Percentiles rank a stretch among this genome's conserved stretches.
These are phyloP conservation scores for Kwoniella heveanensis DNA, from an alignment of 768 basidiomycete species.

Conservation along the genomic window DNA sequence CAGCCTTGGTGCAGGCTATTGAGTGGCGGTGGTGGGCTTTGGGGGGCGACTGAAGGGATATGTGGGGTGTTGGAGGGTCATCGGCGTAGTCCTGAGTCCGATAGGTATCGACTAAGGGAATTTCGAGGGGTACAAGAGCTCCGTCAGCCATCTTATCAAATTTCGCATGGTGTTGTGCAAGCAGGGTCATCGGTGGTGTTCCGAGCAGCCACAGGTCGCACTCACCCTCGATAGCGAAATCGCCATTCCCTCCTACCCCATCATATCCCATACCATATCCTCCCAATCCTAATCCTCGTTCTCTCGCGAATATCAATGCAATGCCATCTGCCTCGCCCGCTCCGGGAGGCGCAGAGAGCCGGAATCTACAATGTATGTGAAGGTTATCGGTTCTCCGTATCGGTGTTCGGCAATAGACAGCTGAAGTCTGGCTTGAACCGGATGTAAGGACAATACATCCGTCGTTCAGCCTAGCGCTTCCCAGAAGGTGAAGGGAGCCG, in stretches of 20 bases:
- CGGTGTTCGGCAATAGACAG: conserved; percentile 26
- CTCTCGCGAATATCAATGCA: conserved; percentile 38
- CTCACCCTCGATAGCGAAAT: conserved; percentile 54
- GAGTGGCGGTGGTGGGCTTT: conserved; percentile 52
- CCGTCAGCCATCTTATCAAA: no score
- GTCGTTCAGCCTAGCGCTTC: conserved; percentile 23
- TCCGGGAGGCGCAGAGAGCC: conserved; percentile 27
- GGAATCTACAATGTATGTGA: conserved; percentile 31
- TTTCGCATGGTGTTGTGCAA: no score
- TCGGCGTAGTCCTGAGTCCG: conserved; percentile 48
- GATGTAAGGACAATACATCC: conserved; percentile 28
- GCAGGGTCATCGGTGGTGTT: neutral
- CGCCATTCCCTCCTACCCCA: conserved; percentile 45
- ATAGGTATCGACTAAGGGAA: conserved; percentile 50
- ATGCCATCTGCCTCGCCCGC: conserved; percentile 53
- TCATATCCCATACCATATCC: conserved; percentile 51
- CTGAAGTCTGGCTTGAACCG: conserved; percentile 35
- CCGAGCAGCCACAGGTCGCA: neutral
- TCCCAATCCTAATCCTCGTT: conserved; percentile 29
- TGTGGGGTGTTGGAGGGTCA: conserved; percentile 54
- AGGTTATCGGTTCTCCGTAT: conserved; percentile 20
- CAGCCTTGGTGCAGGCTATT: conserved; percentile 40
- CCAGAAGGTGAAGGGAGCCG: neutral
- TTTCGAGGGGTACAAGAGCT: no score
- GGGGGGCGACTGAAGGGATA: conserved; percentile 54